Percentiles rank a stretch among this genome's conserved stretches.
Conservation (phyloP, 148 eudicot genomes). For the Selenicereus undatus region DNA sequence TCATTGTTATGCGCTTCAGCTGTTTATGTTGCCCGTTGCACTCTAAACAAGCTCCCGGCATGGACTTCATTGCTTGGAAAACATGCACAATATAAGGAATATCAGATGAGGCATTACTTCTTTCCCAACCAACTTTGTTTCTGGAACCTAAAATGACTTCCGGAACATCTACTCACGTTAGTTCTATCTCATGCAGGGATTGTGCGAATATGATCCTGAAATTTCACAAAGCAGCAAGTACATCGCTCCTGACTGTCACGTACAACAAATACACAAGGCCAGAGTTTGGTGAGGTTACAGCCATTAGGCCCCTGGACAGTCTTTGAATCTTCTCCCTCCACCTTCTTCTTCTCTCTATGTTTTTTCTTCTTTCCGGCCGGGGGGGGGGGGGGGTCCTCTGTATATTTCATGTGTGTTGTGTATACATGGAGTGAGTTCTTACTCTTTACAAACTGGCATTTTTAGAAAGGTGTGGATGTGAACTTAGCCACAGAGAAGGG, state of each 20-base stretch:
- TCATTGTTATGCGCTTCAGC: conserved; percentile 89
- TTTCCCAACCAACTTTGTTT: neutral
- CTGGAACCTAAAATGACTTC: neutral
- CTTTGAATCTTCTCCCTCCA: conserved; percentile 17
- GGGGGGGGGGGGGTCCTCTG: neutral
- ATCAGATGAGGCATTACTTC: conserved; percentile 54
- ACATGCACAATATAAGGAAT: conserved; percentile 56
- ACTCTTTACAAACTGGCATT: no score
- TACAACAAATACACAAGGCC: conserved; percentile 54
- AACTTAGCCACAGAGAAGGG: no score
- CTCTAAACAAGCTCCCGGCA: conserved; percentile 49
- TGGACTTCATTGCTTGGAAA: conserved; percentile 68
- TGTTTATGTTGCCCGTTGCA: conserved; percentile 74
- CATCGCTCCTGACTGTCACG: conserved; percentile 48
- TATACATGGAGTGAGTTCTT: neutral
- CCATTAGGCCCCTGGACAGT: conserved; percentile 46
- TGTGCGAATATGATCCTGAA: conserved; percentile 69
- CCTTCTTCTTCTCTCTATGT: neutral
- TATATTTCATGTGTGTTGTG: neutral
- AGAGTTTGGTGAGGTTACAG: conserved; percentile 47
- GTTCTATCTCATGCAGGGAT: conserved; percentile 41
- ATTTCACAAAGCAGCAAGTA: conserved; percentile 65
- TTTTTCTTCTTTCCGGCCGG: no score
- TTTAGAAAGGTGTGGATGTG: no score
- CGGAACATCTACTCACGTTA: neutral